Evolutionary conservation across 257 asterid genomes (phyloP).

Genomic region (Buddleja alternifolia): DNA sequence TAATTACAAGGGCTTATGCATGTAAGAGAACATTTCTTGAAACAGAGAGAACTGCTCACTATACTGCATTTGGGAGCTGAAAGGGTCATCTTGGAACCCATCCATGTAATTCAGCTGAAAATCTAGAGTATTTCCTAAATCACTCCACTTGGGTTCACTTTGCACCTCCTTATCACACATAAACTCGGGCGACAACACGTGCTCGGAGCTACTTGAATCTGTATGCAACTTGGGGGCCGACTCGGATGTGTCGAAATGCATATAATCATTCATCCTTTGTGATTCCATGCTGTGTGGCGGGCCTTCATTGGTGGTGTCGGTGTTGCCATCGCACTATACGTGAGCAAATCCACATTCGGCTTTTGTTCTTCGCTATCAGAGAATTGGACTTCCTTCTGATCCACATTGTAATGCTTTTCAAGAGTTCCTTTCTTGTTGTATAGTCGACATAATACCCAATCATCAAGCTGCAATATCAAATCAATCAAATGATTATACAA

Average conservation of each 20-base stretch:
- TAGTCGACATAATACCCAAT: constrained; percentile 63
- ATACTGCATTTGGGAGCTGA: constrained; percentile 50
- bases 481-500: neutral
- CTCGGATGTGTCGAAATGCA: constrained; percentile 49
- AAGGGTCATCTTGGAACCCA: constrained; percentile 56
- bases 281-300: neutral
- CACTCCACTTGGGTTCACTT: constrained; percentile 58
- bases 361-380: constrained; percentile 55
- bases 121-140: constrained; percentile 44
- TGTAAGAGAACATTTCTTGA: constrained; percentile 56
- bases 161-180: constrained; percentile 59
- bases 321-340: neutral
- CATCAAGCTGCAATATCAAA: constrained; percentile 56
- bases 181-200: constrained; percentile 52
- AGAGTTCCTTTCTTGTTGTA: constrained; percentile 67
- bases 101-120: constrained; percentile 50
- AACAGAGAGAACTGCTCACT: constrained; percentile 46
- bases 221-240: constrained; percentile 60
- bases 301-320: constrained; percentile 18
- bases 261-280: constrained; percentile 27
- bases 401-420: constrained; percentile 50
- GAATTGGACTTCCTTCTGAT: constrained; percentile 44
- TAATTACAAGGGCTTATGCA: constrained; percentile 46
- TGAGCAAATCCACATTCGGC: constrained; percentile 32
- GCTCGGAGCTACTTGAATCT: constrained; percentile 72